Evolutionary conservation across 1,284 basidiomycete genomes (phyloP), one percentile per base, ranked within the genome.

Genomic region (Cutaneotrichosporon sp.): DNA sequence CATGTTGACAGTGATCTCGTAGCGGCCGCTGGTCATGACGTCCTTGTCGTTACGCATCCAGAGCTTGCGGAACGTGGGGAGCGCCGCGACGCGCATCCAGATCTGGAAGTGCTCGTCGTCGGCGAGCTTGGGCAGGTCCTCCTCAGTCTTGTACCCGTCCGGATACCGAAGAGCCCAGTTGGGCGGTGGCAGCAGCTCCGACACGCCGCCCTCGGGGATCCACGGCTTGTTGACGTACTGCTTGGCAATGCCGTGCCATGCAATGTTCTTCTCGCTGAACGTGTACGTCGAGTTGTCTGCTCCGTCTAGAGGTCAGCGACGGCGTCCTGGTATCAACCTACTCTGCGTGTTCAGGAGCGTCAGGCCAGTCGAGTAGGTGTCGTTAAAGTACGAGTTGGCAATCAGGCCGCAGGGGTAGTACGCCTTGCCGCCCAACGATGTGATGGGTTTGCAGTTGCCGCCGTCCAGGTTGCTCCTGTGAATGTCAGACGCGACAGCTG

Each of bases 41-140:
- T 85, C 79, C 26, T 82, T 73, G 68, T 97, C 94, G 73, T 97
- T 97, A 56, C 96, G 80, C 23, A 85, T 91, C 72, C 88, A 97
- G 18, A 97, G 78, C 76, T 97, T 97, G 40, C 90, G 85, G 77
- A 99, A 98, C 1, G 93, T 97, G 1, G 96, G 94, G 51, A 98
- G 77, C 20, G 93, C 94, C 1, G 96, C 90, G 2, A 91, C 94
- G 56, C 94, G 84, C 96, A 99, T 99, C 96, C 96, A 99, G 64
- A 97, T 93, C 76, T 97, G 92, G 79, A 99, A 97, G 69, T 92
- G 93, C 74, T 98, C 90, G 70, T 98, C 84, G 1, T 74, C 67
- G 49, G 78, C 77, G 33, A 97, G 79, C 68, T 97, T 79, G 12
- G 90, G 93, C 34, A 88, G 83, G n/a, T 80, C 79, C 53, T 79